Evolutionary conservation across 1,284 basidiomycete species (phyloP).

Genomic region (Trichosporon ovoides): DNA sequence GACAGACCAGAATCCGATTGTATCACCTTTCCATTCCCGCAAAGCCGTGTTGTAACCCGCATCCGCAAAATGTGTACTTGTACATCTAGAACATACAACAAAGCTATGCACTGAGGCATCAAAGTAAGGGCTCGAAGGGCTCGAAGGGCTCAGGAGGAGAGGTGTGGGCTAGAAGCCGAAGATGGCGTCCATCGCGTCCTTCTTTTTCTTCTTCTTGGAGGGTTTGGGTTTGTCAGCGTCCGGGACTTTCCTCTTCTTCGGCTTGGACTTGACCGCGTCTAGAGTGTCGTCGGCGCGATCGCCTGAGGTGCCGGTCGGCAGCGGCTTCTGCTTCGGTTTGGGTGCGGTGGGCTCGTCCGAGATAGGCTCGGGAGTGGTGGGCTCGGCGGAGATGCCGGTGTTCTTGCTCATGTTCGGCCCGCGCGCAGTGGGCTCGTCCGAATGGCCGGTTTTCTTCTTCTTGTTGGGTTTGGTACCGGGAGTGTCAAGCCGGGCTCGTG

Average conservation of each 20-base stretch:
- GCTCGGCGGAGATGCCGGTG: neutral
- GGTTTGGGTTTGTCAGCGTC: too few relatives aligned
- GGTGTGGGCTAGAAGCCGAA: constrained; percentile 24
- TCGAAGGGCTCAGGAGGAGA: neutral
- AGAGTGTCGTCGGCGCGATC: too few relatives aligned
- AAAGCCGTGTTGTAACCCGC: neutral
- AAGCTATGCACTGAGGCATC: neutral
- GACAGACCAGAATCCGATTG: neutral
- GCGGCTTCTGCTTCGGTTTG: constrained; percentile 1
- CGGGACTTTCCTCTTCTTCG: neutral
- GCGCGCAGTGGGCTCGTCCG: too few relatives aligned
- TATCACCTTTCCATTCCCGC: neutral
- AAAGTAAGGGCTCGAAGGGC: neutral
- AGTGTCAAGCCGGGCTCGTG: too few relatives aligned
- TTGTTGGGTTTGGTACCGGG: neutral
- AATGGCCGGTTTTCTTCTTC: neutral
- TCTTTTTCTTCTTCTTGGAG: constrained; percentile 23
- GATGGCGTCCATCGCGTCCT: constrained; percentile 40
- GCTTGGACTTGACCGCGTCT: neutral
- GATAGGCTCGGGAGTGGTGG: neutral
- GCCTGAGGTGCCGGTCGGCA: too few relatives aligned
- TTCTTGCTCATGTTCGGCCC: neutral
- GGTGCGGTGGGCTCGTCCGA: neutral
- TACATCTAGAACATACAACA: neutral
- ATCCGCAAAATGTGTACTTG: too few relatives aligned